Base-by-base conservation (phyloP, 2,329 filamentous ascomycete genomes). In the Penicillium corylophilum region DNA sequence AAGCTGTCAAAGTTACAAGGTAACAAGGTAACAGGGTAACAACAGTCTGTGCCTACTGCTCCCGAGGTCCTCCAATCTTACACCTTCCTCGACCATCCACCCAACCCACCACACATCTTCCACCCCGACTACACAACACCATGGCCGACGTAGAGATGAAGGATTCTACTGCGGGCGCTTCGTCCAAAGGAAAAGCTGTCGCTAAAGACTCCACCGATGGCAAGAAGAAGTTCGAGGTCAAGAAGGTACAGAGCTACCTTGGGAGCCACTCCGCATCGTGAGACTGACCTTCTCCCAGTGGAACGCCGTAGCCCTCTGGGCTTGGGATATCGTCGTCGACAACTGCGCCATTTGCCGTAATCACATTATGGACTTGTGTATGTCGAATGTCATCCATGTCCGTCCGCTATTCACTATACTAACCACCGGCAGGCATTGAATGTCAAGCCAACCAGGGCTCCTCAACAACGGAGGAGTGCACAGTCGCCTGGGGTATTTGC, bases 291-390 rank as follows among this genome's bases (percentile, higher is more conserved):
- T 64, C 61, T 64, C 57, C 39, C 67, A 96, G 93, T 99, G 94
- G 94, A 97, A 97, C 66, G 94, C 94, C 0, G 94, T 99, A 46
- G 92, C 94, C 36, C 82, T 99, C 2, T 99, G 94, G 94, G 94
- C 94, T 0, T 99, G 94, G 94, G 94, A 99, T 71, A 99, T 99
- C 53, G 92, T 97, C 28, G 94, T 99, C 55, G 94, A 99, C 77
- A 99, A 99, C 82, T 99, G 94, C 72, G 94, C 94, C 66, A 99
- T 99, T 71, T 99, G 94, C 80, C 84, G 94, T 71, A 99, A 99
- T 73, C 94, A 99, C 74, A 99, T 99, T 74, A 99, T 99, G 94
- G 94, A 99, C 74, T 81, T 99, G 24, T 99, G 94, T 91, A 78
- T 64, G 85, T 73, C 10, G 18, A 15, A 44, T 26, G 23, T 29